These are phyloP conservation scores for Stemphylium vesicarium DNA, from an alignment of 2,329 filamentous ascomycete species.

Conservation along the genomic window DNA sequence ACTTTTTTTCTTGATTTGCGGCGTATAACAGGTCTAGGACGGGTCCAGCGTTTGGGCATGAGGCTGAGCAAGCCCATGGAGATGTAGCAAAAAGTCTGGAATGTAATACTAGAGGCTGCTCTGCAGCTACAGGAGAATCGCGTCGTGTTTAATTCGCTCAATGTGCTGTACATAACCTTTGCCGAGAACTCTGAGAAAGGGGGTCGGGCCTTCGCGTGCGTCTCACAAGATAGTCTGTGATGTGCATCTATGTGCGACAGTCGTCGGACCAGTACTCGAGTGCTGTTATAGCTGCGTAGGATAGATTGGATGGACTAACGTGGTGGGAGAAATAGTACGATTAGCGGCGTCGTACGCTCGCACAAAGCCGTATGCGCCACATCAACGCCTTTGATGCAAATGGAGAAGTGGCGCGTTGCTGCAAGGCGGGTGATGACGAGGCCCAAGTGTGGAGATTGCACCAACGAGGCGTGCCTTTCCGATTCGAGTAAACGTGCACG, in stretches of 20 bases:
- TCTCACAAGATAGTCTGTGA: neutral
- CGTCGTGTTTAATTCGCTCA: neutral
- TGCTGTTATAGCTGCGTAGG: no score
- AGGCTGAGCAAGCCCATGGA: neutral
- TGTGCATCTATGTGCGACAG: neutral
- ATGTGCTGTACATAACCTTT: neutral
- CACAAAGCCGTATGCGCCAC: no score
- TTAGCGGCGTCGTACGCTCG: no score
- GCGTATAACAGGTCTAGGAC: conserved; percentile 32
- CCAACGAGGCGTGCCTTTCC: neutral
- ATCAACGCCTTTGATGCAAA: no score
- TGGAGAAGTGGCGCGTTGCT: neutral
- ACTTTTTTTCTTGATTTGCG: conserved; percentile 11
- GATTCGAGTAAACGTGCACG: conserved; percentile 12
- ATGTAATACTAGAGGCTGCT: conserved; percentile 5
- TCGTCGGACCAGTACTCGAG: no score
- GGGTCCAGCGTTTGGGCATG: conserved; percentile 29
- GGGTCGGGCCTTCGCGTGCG: no score
- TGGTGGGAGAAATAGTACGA: no score
- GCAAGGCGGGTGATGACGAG: conserved; percentile 13
- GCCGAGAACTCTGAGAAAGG: no score
- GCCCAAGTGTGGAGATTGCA: neutral
- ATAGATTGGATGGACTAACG: no score
- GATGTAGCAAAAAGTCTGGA: conserved; percentile 9
- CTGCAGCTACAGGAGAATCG: neutral